Evolutionary conservation across 768 basidiomycete genomes (phyloP), one percentile per base, ranked within the genome.

Genomic region (Guyanaporus albipodus): DNA sequence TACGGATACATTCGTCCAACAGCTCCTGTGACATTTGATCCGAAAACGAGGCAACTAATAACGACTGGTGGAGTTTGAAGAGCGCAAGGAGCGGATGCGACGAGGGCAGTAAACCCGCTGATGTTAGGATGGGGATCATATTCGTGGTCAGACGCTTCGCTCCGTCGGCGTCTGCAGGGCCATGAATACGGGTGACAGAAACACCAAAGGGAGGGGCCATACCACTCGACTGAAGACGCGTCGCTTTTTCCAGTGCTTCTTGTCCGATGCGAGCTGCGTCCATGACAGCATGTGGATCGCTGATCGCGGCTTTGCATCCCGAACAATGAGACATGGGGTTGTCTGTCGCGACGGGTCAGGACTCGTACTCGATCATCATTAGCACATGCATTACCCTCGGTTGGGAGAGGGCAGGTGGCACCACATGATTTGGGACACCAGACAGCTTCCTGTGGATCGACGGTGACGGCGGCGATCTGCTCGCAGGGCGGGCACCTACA

Each of bases 11-110:
- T 23, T 82, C 77, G 53, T 89, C 83, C n/a, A 91, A 67, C 0
- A 66, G 55, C 18, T 78, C 75, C 48, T 80, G 77, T 0, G 75
- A 70, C 4, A 67, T 53, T 3, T 62, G 58, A 7, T 59, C 50
- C 8, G 71, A 64, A 4, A 86, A 68, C 6, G 74, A 67, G 2
- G 73, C 62, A 31, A 90, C 75, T 18, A 87, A 76, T 21, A 92
- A 76, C 9, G 81, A 76, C 38, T 81, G 77, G 51, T 84, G 79
- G 12, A 91, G 77, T n/a, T 87, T 81, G 3, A 77, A 70, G 4
- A 94, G 69, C 0, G 81, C 83, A 11, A 91, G 78, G 12, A 91
- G 77, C 1, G 93, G 94, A 56, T 95, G 83, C 0, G 83, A 74
- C 0, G 85, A 78, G 0, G 83, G 77, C 0, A 83, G 74, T 8